Evolutionary conservation across 768 basidiomycete genomes (phyloP).

Genomic region (Lenzites betulinus): DNA sequence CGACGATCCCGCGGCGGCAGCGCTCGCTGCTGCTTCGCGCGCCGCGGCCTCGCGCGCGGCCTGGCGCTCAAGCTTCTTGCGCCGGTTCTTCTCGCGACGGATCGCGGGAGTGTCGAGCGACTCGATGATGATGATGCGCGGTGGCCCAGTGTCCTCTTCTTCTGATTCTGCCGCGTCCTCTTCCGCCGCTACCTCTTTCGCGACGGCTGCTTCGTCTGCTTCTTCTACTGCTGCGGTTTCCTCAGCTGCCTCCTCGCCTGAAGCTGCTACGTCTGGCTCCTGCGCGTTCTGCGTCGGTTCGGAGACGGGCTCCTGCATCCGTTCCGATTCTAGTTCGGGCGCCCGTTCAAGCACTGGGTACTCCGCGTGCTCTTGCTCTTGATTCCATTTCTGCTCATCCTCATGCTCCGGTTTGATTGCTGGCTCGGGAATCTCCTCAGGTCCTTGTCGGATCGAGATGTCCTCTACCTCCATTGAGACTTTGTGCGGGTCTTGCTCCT

Average conservation of each 20-base stretch:
- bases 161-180: slow-evolving; percentile 3
- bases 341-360: too few relatives aligned
- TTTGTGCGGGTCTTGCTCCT: not conserved
- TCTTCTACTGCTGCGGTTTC: not conserved
- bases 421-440: not conserved
- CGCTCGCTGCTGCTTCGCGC: too few relatives aligned
- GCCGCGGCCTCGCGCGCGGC: slow-evolving; percentile 14
- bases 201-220: not conserved
- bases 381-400: not conserved
- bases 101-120: slow-evolving; percentile 72
- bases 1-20: not conserved
- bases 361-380: not conserved
- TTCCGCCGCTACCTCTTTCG: not conserved
- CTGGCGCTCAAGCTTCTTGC: slow-evolving; percentile 42
- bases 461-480: not conserved
- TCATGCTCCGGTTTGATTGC: not conserved
- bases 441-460: not conserved
- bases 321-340: too few relatives aligned
- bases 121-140: slow-evolving; percentile 64
- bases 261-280: too few relatives aligned
- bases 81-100: slow-evolving; percentile 56
- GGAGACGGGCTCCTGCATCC: too few relatives aligned
- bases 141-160: slow-evolving; percentile 34
- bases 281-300: too few relatives aligned
- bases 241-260: too few relatives aligned